A percentile compares a stretch with the other conserved stretches of the same genome.
phyloP scores from a whole-genome alignment of 2,329 filamentous ascomycete genomes.

The Beauveria sp. region DNA sequence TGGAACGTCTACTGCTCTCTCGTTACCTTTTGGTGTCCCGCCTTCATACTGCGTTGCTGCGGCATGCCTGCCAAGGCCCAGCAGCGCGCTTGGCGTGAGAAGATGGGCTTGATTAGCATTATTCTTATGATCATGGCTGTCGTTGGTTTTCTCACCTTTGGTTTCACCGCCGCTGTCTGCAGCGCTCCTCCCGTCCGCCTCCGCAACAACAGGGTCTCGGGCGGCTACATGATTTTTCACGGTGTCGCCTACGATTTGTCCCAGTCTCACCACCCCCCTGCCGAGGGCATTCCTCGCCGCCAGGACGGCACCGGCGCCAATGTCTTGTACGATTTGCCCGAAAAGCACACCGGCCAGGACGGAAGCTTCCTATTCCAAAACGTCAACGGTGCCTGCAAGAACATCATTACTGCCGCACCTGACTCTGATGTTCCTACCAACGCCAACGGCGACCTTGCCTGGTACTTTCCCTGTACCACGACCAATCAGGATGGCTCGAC shows the following conservation, averaged over 20 bases:
- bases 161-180: conserved; percentile 87
- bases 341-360: conserved; percentile 79
- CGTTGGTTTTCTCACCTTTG: conserved; percentile 94
- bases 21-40: conserved; percentile 89
- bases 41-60: conserved; percentile 75
- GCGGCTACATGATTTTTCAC: conserved; percentile 93
- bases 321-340: conserved; percentile 76
- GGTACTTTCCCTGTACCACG: conserved; percentile 91
- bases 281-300: conserved; percentile 62
- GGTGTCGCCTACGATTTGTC: conserved; percentile 82
- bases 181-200: conserved; percentile 63
- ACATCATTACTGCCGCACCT: conserved; percentile 64
- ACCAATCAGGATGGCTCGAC: conserved; percentile 92
- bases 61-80: conserved; percentile 80
- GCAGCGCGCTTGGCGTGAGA: conserved; percentile 91
- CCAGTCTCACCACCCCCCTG: conserved; percentile 68
- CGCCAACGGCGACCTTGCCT: conserved; percentile 64
- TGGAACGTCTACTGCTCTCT: conserved; percentile 96
- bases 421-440: conserved; percentile 76
- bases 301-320: conserved; percentile 53
- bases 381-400: conserved; percentile 95
- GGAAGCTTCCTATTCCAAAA: conserved; percentile 98
- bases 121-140: conserved; percentile 81
- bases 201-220: conserved; percentile 71
- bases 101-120: conserved; percentile 93